Evolutionary conservation across 139 green algal genomes (phyloP), one percentile per base, ranked within the genome.

Genomic region (Ettlia oleoabundans): DNA sequence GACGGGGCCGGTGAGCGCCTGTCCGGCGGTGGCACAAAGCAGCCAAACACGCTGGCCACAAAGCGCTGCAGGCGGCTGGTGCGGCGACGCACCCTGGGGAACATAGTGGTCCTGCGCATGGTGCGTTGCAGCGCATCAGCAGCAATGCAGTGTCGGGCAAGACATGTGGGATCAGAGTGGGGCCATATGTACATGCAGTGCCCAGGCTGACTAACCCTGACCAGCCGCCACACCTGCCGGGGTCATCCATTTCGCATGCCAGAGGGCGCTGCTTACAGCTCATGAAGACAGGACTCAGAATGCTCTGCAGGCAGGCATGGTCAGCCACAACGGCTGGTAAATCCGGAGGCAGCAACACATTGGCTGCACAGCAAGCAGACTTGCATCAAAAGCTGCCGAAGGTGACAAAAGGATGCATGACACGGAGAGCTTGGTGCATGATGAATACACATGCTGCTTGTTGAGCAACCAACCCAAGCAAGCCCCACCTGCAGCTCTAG

Each of bases 201-300:
- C 15, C 47, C 47, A 58, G 47, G 13, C 10, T 24, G 13, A 58
- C 13, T 15, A 15, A 43, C 38, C 47, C 10, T 24, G 13, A 58
- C 13, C 47, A 15, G 65, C 38, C 24, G 26, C 63, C 43, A 13
- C 37, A 52, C 72, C 71, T 75, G 30, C 66, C 75, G 28, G 82
- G 82, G 3, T 87, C 82, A 33, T 87, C 82, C 33, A 87, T 55
- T 15, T 87, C 82, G 28, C 82, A 87, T 58, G 78, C 52, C 75
- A 87, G 78, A 0, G 61, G 26, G 5, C 65, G 74, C 19, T 52
- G 51, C 24, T 78, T 78, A 30, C 43, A 37, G 41, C 63, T 84
- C 58, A 87, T 67, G 63, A 87, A 87, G 35, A 72, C 38, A 4
- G 82, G 82, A 32, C 40, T 73, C 30, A 73, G 65, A 28, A 80